A percentile compares a stretch with the other conserved stretches of the same genome.
phyloP scores from a whole-genome alignment of 2,329 filamentous ascomycete species.

The Curvularia sp. region DNA sequence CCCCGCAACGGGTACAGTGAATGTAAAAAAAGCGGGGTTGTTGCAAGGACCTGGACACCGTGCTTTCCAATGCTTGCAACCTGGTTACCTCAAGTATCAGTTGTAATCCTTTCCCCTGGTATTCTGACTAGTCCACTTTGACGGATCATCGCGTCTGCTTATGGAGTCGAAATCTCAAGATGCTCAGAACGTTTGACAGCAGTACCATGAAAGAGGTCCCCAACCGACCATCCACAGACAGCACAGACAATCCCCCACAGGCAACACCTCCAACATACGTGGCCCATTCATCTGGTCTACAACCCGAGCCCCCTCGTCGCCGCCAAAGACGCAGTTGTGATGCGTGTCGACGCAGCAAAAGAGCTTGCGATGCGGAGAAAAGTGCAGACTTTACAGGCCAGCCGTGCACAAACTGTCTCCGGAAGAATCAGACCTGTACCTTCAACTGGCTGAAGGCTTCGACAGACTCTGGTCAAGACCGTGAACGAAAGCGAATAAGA shows the following conservation, averaged over 20 bases:
- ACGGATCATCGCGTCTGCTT: not conserved
- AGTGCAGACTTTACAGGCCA: slow-evolving; percentile 31
- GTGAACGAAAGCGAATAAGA: slow-evolving; percentile 8
- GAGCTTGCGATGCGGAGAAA: slow-evolving; percentile 52
- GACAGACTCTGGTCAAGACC: slow-evolving; percentile 7
- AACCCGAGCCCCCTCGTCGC: slow-evolving; percentile 7
- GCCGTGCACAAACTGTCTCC: slow-evolving; percentile 52
- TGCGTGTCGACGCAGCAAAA: slow-evolving; percentile 54
- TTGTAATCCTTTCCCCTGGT: not conserved
- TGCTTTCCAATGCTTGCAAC: slow-evolving; percentile 4
- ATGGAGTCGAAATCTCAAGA: not conserved
- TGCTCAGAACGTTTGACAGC: slow-evolving; percentile 13
- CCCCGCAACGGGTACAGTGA: slow-evolving; percentile 14
- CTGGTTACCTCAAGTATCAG: slow-evolving; percentile 6
- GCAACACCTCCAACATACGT: not conserved
- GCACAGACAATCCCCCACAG: not conserved
- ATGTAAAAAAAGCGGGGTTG: slow-evolving; percentile 20
- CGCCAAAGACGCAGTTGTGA: slow-evolving; percentile 50
- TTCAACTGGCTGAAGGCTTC: slow-evolving; percentile 52
- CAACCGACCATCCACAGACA: not conserved
- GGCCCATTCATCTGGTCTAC: not conserved
- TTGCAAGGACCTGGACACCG: slow-evolving; percentile 7
- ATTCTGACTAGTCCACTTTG: not conserved
- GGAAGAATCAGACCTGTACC: slow-evolving; percentile 54
- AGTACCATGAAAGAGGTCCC: slow-evolving; percentile 9